phyloP scores from a whole-genome alignment of 1,139 yeast genomes.

The Debaryomycetaceae sp. region DNA sequence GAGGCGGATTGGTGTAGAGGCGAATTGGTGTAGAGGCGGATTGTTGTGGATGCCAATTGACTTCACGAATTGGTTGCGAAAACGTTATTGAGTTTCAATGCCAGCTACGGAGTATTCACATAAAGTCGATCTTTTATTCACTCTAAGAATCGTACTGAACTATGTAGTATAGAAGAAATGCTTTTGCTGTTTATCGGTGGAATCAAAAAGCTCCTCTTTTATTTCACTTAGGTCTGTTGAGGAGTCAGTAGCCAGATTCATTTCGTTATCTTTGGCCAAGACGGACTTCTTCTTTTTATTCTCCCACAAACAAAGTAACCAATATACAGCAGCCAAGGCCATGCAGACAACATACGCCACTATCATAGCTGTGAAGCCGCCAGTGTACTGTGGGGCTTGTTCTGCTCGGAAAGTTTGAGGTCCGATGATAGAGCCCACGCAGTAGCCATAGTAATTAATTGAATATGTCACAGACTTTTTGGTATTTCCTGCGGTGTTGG shows the following conservation, averaged over 20 bases:
- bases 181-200: conserved; percentile 24
- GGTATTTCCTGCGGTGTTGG: conserved; percentile 26
- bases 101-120: too few species aligned
- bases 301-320: conserved; percentile 20
- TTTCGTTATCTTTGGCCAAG: conserved; percentile 7
- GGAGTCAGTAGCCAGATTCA: conserved; percentile 6
- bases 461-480: conserved; percentile 18
- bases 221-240: conserved; percentile 12
- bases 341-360: conserved; percentile 22
- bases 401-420: conserved; percentile 26
- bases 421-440: conserved; percentile 28
- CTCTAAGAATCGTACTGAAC: background rate
- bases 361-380: conserved; percentile 21
- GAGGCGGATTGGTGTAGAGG: too few species aligned
- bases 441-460: conserved; percentile 21
- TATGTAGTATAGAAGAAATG: conserved; percentile 22
- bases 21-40: too few species aligned
- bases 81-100: too few species aligned
- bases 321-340: conserved; percentile 19
- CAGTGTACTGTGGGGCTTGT: conserved; percentile 16
- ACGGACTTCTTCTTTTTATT: conserved; percentile 15
- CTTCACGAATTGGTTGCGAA: too few species aligned
- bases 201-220: conserved; percentile 16
- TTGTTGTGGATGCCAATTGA: too few species aligned
- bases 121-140: too few species aligned